Conservation (phyloP, 2,329 filamentous ascomycete genomes). For the Fusarium pilosicola region DNA sequence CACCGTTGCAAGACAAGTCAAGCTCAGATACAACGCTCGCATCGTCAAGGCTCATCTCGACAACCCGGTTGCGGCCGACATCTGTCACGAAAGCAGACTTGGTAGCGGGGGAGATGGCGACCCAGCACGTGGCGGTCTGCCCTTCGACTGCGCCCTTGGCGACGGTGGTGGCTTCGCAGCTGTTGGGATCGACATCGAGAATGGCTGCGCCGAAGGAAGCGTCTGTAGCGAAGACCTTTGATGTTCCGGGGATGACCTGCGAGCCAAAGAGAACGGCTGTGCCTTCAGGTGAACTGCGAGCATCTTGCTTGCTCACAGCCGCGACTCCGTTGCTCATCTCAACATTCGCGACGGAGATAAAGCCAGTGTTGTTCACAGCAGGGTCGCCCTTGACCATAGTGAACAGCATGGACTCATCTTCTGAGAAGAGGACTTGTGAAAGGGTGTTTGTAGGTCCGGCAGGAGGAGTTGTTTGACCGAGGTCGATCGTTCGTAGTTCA, state of each 20-base stretch:
- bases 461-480: conserved; percentile 68
- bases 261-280: conserved; percentile 69
- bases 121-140: conserved; percentile 69
- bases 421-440: conserved; percentile 69
- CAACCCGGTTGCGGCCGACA: conserved; percentile 59
- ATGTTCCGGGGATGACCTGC: conserved; percentile 54
- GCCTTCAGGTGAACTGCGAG: conserved; percentile 58
- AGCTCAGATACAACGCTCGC: conserved; percentile 57
- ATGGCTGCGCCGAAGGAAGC: conserved; percentile 66
- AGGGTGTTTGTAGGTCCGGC: conserved; percentile 67
- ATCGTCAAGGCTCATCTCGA: conserved; percentile 64
- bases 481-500: conserved; percentile 56
- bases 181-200: conserved; percentile 53
- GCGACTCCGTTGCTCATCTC: neutral
- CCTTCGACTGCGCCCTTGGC: conserved; percentile 56
- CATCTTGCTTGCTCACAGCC: conserved; percentile 41
- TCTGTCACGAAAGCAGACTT: conserved; percentile 68
- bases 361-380: conserved; percentile 63
- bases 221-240: conserved; percentile 64
- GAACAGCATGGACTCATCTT: conserved; percentile 61
- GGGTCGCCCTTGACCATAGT: conserved; percentile 71
- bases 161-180: conserved; percentile 46
- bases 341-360: conserved; percentile 63
- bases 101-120: conserved; percentile 58
- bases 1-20: conserved; percentile 56